phyloP scores from a whole-genome alignment of 2,329 filamentous ascomycete genomes.

The Microthyrium microscopicum region DNA sequence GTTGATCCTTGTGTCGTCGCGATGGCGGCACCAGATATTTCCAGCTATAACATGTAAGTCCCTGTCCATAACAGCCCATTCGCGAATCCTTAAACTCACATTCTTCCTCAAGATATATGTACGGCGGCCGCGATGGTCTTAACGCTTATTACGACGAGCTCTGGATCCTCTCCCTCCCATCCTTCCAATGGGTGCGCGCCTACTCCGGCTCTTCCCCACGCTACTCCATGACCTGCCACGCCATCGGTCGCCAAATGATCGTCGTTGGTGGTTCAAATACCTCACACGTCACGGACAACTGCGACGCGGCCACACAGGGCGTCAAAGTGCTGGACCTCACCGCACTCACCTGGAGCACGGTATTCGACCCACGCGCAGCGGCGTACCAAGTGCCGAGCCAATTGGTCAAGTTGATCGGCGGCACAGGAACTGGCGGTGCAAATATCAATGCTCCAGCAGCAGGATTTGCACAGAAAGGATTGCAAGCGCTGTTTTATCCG shows the following conservation, averaged over 20 bases:
- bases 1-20: conserved; percentile 28
- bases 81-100: conserved; percentile 13
- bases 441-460: not conserved
- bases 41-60: conserved; percentile 28
- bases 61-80: not conserved
- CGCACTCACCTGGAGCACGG: conserved; percentile 16
- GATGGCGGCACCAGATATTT: conserved; percentile 26
- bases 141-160: conserved; percentile 24
- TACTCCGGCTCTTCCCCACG: conserved; percentile 21
- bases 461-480: not conserved
- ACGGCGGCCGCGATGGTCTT: conserved; percentile 28
- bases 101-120: too few species aligned
- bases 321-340: conserved; percentile 19
- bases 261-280: conserved; percentile 21
- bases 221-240: conserved; percentile 26
- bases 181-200: conserved; percentile 28
- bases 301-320: conserved; percentile 18
- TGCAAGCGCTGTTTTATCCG: not conserved
- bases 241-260: conserved; percentile 24
- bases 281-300: conserved; percentile 11
- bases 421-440: conserved; percentile 9
- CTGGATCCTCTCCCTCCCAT: conserved; percentile 28
- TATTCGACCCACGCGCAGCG: conserved; percentile 13
- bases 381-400: conserved; percentile 14
- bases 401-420: conserved; percentile 16